Evolutionary conservation across 768 basidiomycete genomes (phyloP).

Genomic region (Leccinum barrowsii): DNA sequence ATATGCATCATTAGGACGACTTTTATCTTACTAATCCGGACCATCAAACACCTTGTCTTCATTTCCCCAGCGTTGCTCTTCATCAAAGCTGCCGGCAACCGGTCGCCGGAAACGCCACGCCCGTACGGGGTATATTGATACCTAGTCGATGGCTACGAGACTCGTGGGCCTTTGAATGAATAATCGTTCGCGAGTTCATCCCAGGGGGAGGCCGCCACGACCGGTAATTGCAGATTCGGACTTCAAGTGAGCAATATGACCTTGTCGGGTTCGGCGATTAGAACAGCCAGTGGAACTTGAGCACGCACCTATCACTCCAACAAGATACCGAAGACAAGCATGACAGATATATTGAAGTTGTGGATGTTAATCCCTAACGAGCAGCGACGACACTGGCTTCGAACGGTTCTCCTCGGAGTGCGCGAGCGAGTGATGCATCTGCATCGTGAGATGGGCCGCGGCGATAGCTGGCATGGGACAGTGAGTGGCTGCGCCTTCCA

Average conservation of each 20-base stretch:
- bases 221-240: conserved; percentile 4
- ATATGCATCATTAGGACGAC: conserved; percentile 7
- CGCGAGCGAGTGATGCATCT: conserved; percentile 3
- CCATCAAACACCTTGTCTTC: conserved; percentile 7
- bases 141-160: neutral
- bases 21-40: conserved; percentile 19
- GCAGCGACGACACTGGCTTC: conserved; percentile 1
- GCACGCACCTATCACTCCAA: conserved; percentile 10
- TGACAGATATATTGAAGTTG: conserved; percentile 9
- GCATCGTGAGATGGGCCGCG: conserved; percentile 22
- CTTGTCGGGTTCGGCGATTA: conserved; percentile 15
- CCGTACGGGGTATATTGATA: neutral
- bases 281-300: conserved; percentile 5
- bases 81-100: conserved; percentile 6
- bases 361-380: conserved; percentile 24
- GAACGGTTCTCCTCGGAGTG: conserved; percentile 26
- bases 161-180: neutral
- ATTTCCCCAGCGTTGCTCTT: conserved; percentile 1
- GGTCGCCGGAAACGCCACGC: conserved; percentile 22
- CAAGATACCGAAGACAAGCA: conserved; percentile 5
- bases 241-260: conserved; percentile 12
- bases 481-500: conserved; percentile 8
- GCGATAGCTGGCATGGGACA: conserved; percentile 17
- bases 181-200: neutral
- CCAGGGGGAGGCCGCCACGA: neutral